Evolutionary conservation across 2,329 filamentous ascomycete species (phyloP).

Genomic region (Pseudocercospora musae): DNA sequence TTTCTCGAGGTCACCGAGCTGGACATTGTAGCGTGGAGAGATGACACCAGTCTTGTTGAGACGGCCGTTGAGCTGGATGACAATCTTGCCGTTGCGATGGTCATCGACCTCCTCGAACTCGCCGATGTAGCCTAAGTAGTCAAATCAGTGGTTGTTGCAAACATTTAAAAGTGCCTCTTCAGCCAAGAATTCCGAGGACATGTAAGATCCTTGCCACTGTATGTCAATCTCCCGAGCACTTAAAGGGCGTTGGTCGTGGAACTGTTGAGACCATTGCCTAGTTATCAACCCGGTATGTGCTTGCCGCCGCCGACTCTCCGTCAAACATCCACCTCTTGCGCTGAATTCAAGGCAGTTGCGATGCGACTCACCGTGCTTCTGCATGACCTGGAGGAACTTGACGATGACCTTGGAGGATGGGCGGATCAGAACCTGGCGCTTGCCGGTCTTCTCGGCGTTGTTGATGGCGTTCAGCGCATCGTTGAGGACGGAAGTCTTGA

Average conservation of each 20-base stretch:
- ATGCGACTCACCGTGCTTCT: conserved; percentile 86
- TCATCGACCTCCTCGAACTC: conserved; percentile 99
- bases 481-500: conserved; percentile 98
- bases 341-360: conserved; percentile 15
- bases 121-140: conserved; percentile 82
- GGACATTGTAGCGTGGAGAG: conserved; percentile 98
- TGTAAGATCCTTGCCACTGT: conserved; percentile 86
- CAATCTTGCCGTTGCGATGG: conserved; percentile 99
- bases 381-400: conserved; percentile 99
- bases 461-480: conserved; percentile 86
- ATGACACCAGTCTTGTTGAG: conserved; percentile 99
- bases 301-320: not conserved
- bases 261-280: conserved; percentile 85
- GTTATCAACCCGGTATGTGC: conserved; percentile 90
- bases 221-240: conserved; percentile 93
- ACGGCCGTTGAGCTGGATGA: conserved; percentile 98
- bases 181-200: conserved; percentile 71
- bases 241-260: conserved; percentile 98
- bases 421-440: conserved; percentile 98
- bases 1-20: conserved; percentile 96
- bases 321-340: conserved; percentile 20
- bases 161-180: conserved; percentile 91
- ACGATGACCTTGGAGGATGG: conserved; percentile 99
- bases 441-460: conserved; percentile 99
- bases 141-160: conserved; percentile 75